These are phyloP conservation scores for Dryadomyces sulphureus DNA, from an alignment of 2,329 filamentous ascomycete species.

Conservation along the genomic window DNA sequence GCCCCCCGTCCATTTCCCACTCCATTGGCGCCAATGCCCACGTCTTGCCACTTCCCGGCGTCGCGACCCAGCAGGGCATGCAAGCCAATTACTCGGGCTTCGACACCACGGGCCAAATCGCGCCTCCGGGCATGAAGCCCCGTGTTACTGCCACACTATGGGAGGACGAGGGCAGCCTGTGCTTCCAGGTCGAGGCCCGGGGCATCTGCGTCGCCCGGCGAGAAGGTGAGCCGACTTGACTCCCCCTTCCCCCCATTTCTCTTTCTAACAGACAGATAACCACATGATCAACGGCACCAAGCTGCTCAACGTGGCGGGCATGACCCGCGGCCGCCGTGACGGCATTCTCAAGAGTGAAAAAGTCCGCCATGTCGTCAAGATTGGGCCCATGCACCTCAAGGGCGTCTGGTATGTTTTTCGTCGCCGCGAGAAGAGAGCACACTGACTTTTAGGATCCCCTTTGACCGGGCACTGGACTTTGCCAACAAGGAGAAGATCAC, in stretches of 20 bases:
- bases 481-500: conserved; percentile 99
- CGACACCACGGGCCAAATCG: conserved; percentile 83
- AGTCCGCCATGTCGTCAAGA: conserved; percentile 91
- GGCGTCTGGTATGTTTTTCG: conserved; percentile 66
- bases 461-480: conserved; percentile 93
- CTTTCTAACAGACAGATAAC: conserved; percentile 48
- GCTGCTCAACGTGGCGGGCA: conserved; percentile 88
- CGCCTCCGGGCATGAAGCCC: conserved; percentile 89
- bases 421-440: neutral
- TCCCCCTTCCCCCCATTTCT: neutral
- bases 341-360: conserved; percentile 98
- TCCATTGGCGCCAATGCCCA: conserved; percentile 49
- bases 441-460: conserved; percentile 62
- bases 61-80: conserved; percentile 27
- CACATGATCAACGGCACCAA: conserved; percentile 99
- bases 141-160: conserved; percentile 90
- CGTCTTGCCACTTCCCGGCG: conserved; percentile 55
- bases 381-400: conserved; percentile 97
- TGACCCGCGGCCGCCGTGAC: conserved; percentile 90
- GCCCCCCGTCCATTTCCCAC: conserved; percentile 48
- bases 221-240: conserved; percentile 48
- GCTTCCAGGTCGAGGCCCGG: conserved; percentile 93
- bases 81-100: conserved; percentile 42
- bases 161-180: conserved; percentile 96
- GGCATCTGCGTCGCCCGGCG: conserved; percentile 89